These are phyloP conservation scores for Teunomyces pallodes DNA, from an alignment of 805 yeast species.

Conservation along the genomic window DNA sequence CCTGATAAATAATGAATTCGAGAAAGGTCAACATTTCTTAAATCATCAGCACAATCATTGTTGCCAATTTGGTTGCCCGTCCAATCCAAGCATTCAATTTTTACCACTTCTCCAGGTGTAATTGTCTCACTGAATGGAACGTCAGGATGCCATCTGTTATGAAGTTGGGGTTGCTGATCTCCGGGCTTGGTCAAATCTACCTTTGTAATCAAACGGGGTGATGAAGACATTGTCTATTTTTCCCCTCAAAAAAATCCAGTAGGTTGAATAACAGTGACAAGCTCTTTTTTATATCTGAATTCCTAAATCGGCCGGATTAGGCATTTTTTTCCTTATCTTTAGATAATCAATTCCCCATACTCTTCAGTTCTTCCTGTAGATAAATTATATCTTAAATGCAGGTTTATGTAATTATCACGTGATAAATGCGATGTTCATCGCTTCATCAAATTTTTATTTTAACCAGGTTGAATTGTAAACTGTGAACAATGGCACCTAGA, in stretches of 20 bases:
- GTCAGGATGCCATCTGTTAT: conserved; percentile 56
- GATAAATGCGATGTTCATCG: conserved; percentile 1
- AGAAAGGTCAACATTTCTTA: conserved; percentile 43
- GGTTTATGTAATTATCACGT: background rate
- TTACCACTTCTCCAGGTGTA: conserved; percentile 42
- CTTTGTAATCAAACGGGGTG: conserved; percentile 16
- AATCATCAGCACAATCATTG: conserved; percentile 48
- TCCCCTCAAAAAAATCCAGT: too few species aligned
- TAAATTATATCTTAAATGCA: background rate
- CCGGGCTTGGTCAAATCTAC: conserved; percentile 46
- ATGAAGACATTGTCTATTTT: conserved; percentile 22
- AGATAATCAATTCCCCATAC: background rate
- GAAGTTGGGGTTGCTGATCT: conserved; percentile 45
- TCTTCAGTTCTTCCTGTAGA: background rate
- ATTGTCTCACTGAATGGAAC: conserved; percentile 41
- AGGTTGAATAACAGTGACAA: too few species aligned
- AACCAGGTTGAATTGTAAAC: background rate
- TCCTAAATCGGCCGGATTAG: background rate
- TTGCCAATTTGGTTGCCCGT: conserved; percentile 51
- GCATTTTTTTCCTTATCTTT: background rate
- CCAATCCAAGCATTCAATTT: conserved; percentile 53
- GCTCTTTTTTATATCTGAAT: background rate
- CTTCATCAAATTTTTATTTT: conserved; percentile 1
- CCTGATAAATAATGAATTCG: conserved; percentile 50
- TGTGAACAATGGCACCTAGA: conserved; percentile 48